phyloP scores from a whole-genome alignment of 1,284 basidiomycete genomes.

The Boletellus dicymbophilus region DNA sequence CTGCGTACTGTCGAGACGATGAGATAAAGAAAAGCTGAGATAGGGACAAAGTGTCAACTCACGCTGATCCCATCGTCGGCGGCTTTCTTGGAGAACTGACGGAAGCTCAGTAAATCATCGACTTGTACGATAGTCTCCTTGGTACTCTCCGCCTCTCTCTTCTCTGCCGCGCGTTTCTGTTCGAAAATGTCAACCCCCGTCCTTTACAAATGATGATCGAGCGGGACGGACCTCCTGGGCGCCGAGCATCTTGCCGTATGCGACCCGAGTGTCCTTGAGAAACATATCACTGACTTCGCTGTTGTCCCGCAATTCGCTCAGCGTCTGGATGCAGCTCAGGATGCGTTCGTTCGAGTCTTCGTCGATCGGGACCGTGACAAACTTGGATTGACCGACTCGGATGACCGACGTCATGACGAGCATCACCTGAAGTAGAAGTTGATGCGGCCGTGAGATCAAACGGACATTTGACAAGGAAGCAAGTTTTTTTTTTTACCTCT shows the following conservation, averaged over 20 bases:
- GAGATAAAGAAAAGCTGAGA: neutral
- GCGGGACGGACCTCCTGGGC: slow-evolving; percentile 76
- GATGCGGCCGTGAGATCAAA: too few relatives aligned
- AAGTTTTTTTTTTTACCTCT: too few relatives aligned
- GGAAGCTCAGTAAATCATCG: slow-evolving; percentile 91
- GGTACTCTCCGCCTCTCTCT: slow-evolving; percentile 79
- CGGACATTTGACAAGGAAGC: too few relatives aligned
- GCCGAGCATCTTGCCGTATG: slow-evolving; percentile 93
- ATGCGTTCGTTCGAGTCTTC: slow-evolving; percentile 98
- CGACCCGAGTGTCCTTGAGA: slow-evolving; percentile 89
- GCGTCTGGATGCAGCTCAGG: slow-evolving; percentile 94
- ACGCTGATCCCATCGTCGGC: slow-evolving; percentile 83
- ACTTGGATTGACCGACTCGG: slow-evolving; percentile 95
- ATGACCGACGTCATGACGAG: slow-evolving; percentile 98
- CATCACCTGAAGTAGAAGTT: slow-evolving; percentile 93
- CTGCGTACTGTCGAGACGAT: slow-evolving; percentile 68
- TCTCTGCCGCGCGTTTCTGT: slow-evolving; percentile 83
- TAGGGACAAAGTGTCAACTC: slow-evolving; percentile 34
- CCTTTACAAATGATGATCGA: neutral
- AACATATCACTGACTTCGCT: slow-evolving; percentile 88
- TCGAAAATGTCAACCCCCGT: neutral
- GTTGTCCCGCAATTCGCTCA: slow-evolving; percentile 74
- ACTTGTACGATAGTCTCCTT: slow-evolving; percentile 84
- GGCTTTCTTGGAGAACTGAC: slow-evolving; percentile 93
- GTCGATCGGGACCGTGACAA: slow-evolving; percentile 94